phyloP scores from a whole-genome alignment of 495 filamentous ascomycete genomes.

The Daldinia caldariorum region DNA sequence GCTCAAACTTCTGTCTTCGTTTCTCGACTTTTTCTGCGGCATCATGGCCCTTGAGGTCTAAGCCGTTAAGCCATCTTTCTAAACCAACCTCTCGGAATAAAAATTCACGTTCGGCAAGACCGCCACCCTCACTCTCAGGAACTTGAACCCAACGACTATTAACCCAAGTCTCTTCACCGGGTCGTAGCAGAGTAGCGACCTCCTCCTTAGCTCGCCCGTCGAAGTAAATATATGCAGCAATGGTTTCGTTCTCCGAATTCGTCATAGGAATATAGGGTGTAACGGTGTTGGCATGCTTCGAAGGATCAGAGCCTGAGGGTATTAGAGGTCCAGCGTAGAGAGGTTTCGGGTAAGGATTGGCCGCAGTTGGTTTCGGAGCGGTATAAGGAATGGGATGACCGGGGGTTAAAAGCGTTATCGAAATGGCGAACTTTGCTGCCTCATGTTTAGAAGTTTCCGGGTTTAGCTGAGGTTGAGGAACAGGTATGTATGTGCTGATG shows the following conservation, averaged over 20 bases:
- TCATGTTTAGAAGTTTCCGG: constrained; percentile 76
- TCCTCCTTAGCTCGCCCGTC: constrained; percentile 96
- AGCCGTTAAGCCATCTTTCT: constrained; percentile 92
- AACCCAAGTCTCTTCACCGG: constrained; percentile 98
- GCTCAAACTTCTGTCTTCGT: constrained; percentile 86
- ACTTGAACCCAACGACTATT: constrained; percentile 98
- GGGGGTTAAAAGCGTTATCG: constrained; percentile 92
- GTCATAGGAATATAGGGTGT: constrained; percentile 89
- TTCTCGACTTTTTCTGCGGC: constrained; percentile 87
- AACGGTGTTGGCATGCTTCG: constrained; percentile 66
- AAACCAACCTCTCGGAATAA: constrained; percentile 96
- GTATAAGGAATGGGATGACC: constrained; percentile 90
- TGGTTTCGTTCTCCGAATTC: constrained; percentile 89
- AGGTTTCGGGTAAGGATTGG: constrained; percentile 78
- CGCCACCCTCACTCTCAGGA: constrained; percentile 87
- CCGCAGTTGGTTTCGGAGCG: constrained; percentile 74
- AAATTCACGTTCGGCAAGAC: constrained; percentile 95
- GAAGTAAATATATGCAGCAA: constrained; percentile 99
- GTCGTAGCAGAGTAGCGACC: constrained; percentile 89
- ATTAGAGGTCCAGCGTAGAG: constrained; percentile 79
- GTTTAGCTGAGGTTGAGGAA: constrained; percentile 84
- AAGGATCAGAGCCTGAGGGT: constrained; percentile 50
- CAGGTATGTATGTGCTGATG: constrained; percentile 96
- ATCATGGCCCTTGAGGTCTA: constrained; percentile 89
- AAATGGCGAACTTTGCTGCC: constrained; percentile 93